These are phyloP conservation scores for Shiraia sp. DNA, from an alignment of 2,329 filamentous ascomycete genomes.

Conservation along the genomic window DNA sequence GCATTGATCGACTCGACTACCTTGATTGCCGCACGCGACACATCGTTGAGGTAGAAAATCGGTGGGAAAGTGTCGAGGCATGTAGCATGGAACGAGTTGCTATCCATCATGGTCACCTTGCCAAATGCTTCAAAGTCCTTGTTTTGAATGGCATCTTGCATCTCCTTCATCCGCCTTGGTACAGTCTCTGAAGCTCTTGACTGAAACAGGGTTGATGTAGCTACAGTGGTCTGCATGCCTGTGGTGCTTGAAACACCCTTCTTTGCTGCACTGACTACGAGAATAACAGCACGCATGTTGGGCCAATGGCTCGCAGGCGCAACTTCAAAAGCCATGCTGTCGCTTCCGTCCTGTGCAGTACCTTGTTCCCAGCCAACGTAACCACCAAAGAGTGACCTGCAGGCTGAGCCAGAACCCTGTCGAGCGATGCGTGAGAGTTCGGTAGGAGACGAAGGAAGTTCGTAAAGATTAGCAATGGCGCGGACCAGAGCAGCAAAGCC, in stretches of 20 bases:
- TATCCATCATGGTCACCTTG: slow-evolving; percentile 92
- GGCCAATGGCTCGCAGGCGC: slow-evolving; percentile 92
- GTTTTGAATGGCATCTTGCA: slow-evolving; percentile 78
- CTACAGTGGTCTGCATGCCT: slow-evolving; percentile 96
- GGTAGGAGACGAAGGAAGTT: slow-evolving; percentile 76
- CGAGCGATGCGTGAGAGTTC: slow-evolving; percentile 88
- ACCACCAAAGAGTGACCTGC: slow-evolving; percentile 88
- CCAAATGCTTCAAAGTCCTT: slow-evolving; percentile 87
- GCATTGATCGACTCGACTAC: slow-evolving; percentile 89
- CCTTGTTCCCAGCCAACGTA: slow-evolving; percentile 96
- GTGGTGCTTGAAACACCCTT: slow-evolving; percentile 92
- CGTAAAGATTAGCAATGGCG: slow-evolving; percentile 89
- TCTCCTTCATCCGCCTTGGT: slow-evolving; percentile 77
- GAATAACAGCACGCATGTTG: slow-evolving; percentile 86
- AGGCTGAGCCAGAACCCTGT: slow-evolving; percentile 93
- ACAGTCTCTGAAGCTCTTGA: slow-evolving; percentile 76
- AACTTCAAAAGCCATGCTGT: slow-evolving; percentile 86
- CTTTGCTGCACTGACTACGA: slow-evolving; percentile 91
- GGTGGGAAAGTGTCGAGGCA: slow-evolving; percentile 95
- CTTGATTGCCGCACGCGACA: slow-evolving; percentile 81
- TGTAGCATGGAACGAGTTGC: slow-evolving; percentile 94
- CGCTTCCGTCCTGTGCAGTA: slow-evolving; percentile 72
- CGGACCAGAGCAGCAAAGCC: slow-evolving; percentile 71
- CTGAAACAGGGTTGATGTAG: slow-evolving; percentile 84
- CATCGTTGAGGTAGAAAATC: slow-evolving; percentile 98